These are phyloP conservation scores for Rhizopogon vinicolor DNA, from an alignment of 768 basidiomycete genomes.

Conservation along the genomic window DNA sequence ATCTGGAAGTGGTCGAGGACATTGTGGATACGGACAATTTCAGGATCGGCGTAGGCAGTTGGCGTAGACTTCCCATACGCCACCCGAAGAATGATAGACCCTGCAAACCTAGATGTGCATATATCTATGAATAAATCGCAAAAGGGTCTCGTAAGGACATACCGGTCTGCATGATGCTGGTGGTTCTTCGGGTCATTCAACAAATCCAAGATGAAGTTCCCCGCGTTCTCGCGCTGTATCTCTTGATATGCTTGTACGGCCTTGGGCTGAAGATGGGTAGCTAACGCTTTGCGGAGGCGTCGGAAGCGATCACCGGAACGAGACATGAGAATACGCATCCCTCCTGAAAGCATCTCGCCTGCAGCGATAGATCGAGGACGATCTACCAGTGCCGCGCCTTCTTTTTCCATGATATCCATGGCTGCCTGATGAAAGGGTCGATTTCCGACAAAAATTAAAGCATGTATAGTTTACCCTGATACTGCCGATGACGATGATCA, in stretches of 20 bases:
- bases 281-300: slow-evolving; percentile 51
- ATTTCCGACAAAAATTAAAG: neutral
- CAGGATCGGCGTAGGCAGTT: slow-evolving; percentile 4
- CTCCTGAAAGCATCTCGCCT: slow-evolving; percentile 48
- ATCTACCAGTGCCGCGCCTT: slow-evolving; percentile 44
- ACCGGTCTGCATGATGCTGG: slow-evolving; percentile 24
- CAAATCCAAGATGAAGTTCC: slow-evolving; percentile 5
- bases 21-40: slow-evolving; percentile 13
- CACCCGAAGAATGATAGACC: slow-evolving; percentile 6
- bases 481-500: slow-evolving; percentile 12
- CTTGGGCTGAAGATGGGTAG: slow-evolving; percentile 47
- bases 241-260: slow-evolving; percentile 38
- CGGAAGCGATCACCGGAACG: slow-evolving; percentile 47
- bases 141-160: slow-evolving; percentile 21
- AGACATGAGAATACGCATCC: slow-evolving; percentile 47
- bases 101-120: slow-evolving; percentile 3
- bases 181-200: slow-evolving; percentile 12
- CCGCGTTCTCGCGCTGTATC: slow-evolving; percentile 31
- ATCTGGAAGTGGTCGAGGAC: slow-evolving; percentile 17
- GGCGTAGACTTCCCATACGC: slow-evolving; percentile 12
- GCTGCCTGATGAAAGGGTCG: slow-evolving; percentile 35
- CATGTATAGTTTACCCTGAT: neutral
- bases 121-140: slow-evolving; percentile 19
- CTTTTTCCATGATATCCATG: slow-evolving; percentile 53
- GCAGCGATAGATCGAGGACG: slow-evolving; percentile 45